These are phyloP conservation scores for Mrakia hoshinonis DNA, from an alignment of 768 basidiomycete species.

Conservation along the genomic window DNA sequence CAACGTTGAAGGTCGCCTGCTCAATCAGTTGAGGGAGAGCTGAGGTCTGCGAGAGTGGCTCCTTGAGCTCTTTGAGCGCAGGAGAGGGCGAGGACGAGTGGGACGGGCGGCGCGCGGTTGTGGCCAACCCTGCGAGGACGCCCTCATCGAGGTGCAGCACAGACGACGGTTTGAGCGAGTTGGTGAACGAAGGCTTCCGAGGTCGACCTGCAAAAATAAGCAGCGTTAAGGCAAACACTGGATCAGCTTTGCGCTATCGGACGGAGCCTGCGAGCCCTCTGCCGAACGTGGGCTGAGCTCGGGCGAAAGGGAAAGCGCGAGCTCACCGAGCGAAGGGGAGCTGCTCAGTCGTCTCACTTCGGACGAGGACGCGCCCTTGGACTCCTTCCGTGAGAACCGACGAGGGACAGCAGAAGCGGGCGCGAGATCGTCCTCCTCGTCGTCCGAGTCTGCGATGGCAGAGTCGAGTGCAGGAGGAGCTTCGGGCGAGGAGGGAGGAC, in stretches of 20 bases:
- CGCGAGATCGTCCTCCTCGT: conserved; percentile 6
- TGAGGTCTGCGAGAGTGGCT: neutral
- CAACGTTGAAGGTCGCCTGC: neutral
- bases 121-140: neutral
- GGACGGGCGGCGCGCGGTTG: conserved; percentile 9
- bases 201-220: neutral
- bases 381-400: conserved; percentile 15
- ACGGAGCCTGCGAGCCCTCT: too few species aligned
- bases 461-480: neutral
- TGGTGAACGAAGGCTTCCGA: conserved; percentile 1
- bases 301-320: neutral
- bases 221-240: neutral
- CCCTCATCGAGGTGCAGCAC: conserved; percentile 5
- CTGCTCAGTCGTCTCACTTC: conserved; percentile 9
- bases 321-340: neutral
- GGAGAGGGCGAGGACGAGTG: conserved; percentile 11
- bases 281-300: too few species aligned
- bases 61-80: neutral
- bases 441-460: conserved; percentile 15
- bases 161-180: neutral
- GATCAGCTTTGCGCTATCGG: too few species aligned
- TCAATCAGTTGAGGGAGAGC: neutral
- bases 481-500: neutral
- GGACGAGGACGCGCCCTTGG: neutral
- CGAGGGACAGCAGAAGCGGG: conserved; percentile 16